phyloP scores from a whole-genome alignment of 768 basidiomycete genomes.

The Lactarius evosmus region DNA sequence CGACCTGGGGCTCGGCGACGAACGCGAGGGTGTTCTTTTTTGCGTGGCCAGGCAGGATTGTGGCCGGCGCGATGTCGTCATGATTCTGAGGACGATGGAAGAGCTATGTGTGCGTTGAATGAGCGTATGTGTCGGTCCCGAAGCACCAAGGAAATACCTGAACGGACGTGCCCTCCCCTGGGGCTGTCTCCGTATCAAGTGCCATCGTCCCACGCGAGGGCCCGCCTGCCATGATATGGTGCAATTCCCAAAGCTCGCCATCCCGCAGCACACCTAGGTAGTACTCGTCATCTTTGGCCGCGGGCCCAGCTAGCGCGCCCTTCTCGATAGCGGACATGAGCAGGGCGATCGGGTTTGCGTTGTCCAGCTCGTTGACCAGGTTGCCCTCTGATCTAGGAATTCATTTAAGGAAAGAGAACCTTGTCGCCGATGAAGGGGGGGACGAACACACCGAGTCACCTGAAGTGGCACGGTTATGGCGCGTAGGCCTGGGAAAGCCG shows the following conservation, averaged over 20 bases:
- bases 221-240: slow-evolving; percentile 65
- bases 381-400: slow-evolving; percentile 67
- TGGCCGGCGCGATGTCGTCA: neutral
- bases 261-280: slow-evolving; percentile 17
- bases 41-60: neutral
- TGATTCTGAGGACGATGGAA: slow-evolving; percentile 6
- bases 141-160: no score
- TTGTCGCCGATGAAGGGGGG: neutral
- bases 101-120: neutral
- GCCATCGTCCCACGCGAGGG: slow-evolving; percentile 67
- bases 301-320: slow-evolving; percentile 33
- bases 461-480: slow-evolving; percentile 45
- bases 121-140: neutral
- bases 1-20: neutral
- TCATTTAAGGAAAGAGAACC: neutral
- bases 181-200: slow-evolving; percentile 51
- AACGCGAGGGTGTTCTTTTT: slow-evolving; percentile 14
- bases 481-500: slow-evolving; percentile 41
- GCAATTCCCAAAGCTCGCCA: slow-evolving; percentile 33
- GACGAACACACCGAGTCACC: slow-evolving; percentile 45
- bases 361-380: slow-evolving; percentile 57
- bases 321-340: slow-evolving; percentile 53
- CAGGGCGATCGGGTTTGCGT: slow-evolving; percentile 56
- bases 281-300: slow-evolving; percentile 16
- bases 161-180: slow-evolving; percentile 47